Conservation (phyloP, 208 protist genomes). For the Leishmania major region DNA sequence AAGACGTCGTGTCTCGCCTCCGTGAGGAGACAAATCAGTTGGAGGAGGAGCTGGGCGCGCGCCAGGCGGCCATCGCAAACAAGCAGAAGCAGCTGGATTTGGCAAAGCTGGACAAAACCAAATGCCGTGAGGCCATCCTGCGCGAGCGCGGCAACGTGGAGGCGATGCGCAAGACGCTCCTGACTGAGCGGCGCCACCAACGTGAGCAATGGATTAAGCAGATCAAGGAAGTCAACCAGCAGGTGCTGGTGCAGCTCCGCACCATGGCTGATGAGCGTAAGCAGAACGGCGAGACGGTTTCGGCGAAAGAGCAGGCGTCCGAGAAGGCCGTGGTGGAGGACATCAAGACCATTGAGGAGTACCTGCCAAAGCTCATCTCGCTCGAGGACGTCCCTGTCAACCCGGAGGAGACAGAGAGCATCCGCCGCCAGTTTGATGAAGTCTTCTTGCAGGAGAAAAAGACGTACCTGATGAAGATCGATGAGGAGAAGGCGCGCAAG, state of each 20-base stretch:
- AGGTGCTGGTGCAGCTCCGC: constrained; percentile 78
- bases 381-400: constrained; percentile 87
- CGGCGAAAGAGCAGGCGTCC: constrained; percentile 69
- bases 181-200: constrained; percentile 75
- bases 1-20: constrained; percentile 61
- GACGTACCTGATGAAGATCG: constrained; percentile 74
- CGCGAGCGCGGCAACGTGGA: constrained; percentile 75
- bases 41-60: constrained; percentile 78
- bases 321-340: constrained; percentile 80
- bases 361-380: constrained; percentile 87
- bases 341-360: constrained; percentile 87
- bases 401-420: constrained; percentile 82
- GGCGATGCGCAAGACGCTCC: constrained; percentile 69
- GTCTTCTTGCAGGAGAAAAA: constrained; percentile 87
- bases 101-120: constrained; percentile 83
- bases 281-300: constrained; percentile 66
- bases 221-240: constrained; percentile 90
- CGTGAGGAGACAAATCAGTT: constrained; percentile 80
- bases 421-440: constrained; percentile 88
- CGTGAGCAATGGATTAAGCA: constrained; percentile 90
- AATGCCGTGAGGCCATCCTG: constrained; percentile 83
- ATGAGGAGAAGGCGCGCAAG: constrained; percentile 86
- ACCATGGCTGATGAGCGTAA: constrained; percentile 74
- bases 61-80: constrained; percentile 69
- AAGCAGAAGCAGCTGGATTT: constrained; percentile 92